Conservation (phyloP, 192 early-diverging fungal genomes). For the Coemansia asiatica region DNA sequence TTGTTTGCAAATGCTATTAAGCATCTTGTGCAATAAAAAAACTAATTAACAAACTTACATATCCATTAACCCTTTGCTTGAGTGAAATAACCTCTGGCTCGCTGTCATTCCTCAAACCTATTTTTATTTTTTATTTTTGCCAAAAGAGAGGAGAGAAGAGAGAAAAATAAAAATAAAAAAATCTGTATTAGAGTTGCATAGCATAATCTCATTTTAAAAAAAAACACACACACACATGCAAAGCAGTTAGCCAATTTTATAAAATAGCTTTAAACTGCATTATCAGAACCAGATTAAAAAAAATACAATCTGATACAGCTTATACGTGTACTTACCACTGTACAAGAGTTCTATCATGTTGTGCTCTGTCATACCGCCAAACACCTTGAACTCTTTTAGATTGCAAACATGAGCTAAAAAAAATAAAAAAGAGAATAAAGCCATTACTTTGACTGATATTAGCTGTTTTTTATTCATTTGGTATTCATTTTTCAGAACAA, state of each 20-base stretch:
- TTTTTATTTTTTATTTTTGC: too few relatives aligned
- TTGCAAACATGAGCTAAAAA: slow-evolving; percentile 83
- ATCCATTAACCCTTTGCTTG: slow-evolving; percentile 68
- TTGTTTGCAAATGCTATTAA: neutral
- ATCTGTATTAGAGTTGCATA: neutral
- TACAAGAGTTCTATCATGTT: slow-evolving; percentile 89
- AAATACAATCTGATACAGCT: neutral
- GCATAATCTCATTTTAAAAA: neutral
- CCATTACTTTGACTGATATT: too few relatives aligned
- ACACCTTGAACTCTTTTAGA: slow-evolving; percentile 95
- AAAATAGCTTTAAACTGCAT: too few relatives aligned
- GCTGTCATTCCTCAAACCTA: slow-evolving; percentile 64
- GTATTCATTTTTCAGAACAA: too few relatives aligned
- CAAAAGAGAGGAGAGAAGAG: too few relatives aligned
- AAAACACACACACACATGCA: too few relatives aligned
- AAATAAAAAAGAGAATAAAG: neutral
- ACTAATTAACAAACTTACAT: slow-evolving; percentile 64
- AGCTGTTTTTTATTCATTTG: too few relatives aligned
- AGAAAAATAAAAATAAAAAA: neutral
- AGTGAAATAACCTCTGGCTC: slow-evolving; percentile 87
- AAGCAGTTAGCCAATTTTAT: too few relatives aligned
- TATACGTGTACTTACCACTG: slow-evolving; percentile 50
- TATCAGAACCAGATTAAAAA: neutral
- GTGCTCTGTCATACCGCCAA: slow-evolving; percentile 76
- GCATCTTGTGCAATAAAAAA: too few relatives aligned